Evolutionary conservation across 176 grass and related monocot genomes (phyloP), one percentile per base, ranked within the genome.

Genomic region (Elymus sibiricus): DNA sequence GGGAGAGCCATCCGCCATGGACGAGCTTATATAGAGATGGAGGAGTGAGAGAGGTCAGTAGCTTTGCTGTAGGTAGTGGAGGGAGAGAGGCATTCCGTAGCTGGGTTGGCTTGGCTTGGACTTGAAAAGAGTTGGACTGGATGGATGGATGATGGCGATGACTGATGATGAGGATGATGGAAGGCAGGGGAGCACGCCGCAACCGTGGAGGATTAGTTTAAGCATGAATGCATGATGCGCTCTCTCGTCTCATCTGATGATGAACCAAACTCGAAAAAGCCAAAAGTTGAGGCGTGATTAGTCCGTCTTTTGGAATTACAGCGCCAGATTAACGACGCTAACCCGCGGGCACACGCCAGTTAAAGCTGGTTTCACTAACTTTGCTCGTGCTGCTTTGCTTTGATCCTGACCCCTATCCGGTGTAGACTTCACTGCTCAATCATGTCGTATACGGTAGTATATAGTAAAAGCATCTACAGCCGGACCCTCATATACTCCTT

Each of bases 1-100:
- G 87, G 89, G 91, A 86, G 84, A 87, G 88, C 24, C 64, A 56
- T 56, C 39, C 19, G 17, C 65, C 64, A 62, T 46, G 77, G 82
- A 31, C 51, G 32, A 7, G 49, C 61, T 91, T 96, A 80, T 96
- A 96, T 91, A 90, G 87, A 83, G 63, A 29, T 29, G 25, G 10
- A 42, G 34, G 15, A 40, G 28, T 25, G 32, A 39, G 65, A 24
- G 8, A 5, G 24, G 63, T 22, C 22, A 65, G 46, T 74, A 25
- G 44, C 40, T 75, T 75, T 47, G n/a, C 40, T 74, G 43, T 4
- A 0, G 13, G 1, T 29, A 47, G 78, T 32, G 61, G 59, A 56
- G 19, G 16, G 78, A 11, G 11, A 61, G 55, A 44, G 24, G 40
- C 16, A 51, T 51, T 51, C 47, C 47, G 47, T 69, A 73, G 24